Evolutionary conservation across 352 stramenopile species (phyloP), one percentile per base, ranked within the genome.

Genomic region (Phytopythium litorale): DNA sequence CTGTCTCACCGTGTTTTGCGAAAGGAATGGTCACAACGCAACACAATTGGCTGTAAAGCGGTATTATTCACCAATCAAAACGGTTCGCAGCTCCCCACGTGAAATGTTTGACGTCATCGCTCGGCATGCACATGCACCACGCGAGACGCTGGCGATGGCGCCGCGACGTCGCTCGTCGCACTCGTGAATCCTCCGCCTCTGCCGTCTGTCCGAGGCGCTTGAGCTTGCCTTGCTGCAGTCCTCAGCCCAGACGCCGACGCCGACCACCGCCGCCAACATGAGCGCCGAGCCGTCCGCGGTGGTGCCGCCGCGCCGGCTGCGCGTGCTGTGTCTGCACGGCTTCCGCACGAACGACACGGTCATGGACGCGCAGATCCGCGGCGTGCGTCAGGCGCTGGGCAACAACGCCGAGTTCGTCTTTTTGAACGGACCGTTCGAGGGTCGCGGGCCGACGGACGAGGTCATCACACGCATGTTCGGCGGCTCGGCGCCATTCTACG

Each of bases 271-370:
- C 15, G 7, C 49, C n/a, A n/a, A 12, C 23, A 59, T 59, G 54
- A 37, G 23, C 50, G 61, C 62, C 35, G 9, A 38, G 16, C 45
- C 35, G 21, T 35, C 35, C 42, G 32, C 13, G 23, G 28, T 55
- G 43, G 45, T 56, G 6, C 30, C 64, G 45, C 33, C 56, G n/a
- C 72, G 60, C 50, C 78, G 72, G 63, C 63, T 92, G 16, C 81
- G 84, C 55, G 76, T 91, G 53, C 71, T 92, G 40, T 92, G 81
- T 58, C 72, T 92, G 7, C 85, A 92, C 50, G 84, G 84, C 48
- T 82, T 82, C 62, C 84, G 82, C 42, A 91, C 81, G 6, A 94
- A 94, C 52, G 43, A 52, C 40, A 76, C 84, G 60, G 78, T 94
- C 46, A 92, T 94, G 82, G 59, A 82, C 60, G 76, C 73, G 60